Percentiles rank a stretch among this genome's conserved stretches.
phyloP scores from a whole-genome alignment of 1,139 yeast species.

The Hansenula sp. region DNA sequence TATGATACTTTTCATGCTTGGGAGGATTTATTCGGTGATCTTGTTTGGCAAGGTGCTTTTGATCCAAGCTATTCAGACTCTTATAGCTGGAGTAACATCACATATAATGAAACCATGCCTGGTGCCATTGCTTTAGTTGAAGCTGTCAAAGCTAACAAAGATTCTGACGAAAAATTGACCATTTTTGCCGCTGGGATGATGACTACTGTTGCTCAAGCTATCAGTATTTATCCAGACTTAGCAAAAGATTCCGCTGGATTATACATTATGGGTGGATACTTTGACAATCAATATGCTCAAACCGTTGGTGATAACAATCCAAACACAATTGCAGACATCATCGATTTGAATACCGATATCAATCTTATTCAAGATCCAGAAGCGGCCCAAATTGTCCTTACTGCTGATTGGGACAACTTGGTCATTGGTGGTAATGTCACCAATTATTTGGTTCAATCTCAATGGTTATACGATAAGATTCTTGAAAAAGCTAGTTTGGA shows the following conservation, averaged over 20 bases:
- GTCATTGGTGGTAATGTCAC: constrained; percentile 39
- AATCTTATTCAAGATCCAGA: constrained; percentile 41
- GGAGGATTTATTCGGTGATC: constrained; percentile 34
- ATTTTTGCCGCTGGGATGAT: constrained; percentile 36
- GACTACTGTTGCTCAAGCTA: constrained; percentile 42
- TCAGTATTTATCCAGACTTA: constrained; percentile 34
- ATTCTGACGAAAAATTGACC: constrained; percentile 28
- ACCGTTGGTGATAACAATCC: constrained; percentile 26
- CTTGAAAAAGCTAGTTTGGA: constrained; percentile 32
- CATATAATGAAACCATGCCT: constrained; percentile 26
- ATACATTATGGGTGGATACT: constrained; percentile 40
- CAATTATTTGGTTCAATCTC: constrained; percentile 35
- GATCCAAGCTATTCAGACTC: constrained; percentile 28
- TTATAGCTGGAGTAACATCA: constrained; percentile 30
- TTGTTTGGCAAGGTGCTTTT: constrained; percentile 42
- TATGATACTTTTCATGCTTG: constrained; percentile 35
- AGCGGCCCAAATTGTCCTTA: constrained; percentile 38
- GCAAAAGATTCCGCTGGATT: constrained; percentile 36
- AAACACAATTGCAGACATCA: constrained; percentile 16
- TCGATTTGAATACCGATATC: constrained; percentile 38
- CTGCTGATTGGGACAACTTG: constrained; percentile 35
- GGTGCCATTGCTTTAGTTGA: constrained; percentile 37
- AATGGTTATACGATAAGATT: constrained; percentile 31
- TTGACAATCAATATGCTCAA: constrained; percentile 35
- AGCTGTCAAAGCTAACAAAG: constrained; percentile 33